These are phyloP conservation scores for Mycosphaerella arachidis DNA, from an alignment of 2,329 filamentous ascomycete genomes.

Conservation along the genomic window DNA sequence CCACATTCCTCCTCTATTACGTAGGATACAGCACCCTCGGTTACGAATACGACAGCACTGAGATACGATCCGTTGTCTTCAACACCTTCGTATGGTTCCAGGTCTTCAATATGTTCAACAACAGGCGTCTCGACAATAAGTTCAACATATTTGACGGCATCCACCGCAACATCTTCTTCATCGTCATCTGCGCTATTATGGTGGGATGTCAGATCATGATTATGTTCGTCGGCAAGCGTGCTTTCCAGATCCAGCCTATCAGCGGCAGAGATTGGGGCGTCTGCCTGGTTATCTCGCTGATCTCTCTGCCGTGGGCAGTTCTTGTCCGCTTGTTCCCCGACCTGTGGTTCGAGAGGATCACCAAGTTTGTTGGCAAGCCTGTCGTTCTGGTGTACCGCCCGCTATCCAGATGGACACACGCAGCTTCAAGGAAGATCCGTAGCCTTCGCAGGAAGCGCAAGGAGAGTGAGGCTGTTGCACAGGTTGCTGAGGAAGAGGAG, in stretches of 20 bases:
- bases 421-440: slow-evolving; percentile 11
- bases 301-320: slow-evolving; percentile 79
- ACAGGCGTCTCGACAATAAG: slow-evolving; percentile 86
- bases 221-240: slow-evolving; percentile 70
- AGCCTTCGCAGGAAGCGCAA: slow-evolving; percentile 15
- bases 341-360: slow-evolving; percentile 47
- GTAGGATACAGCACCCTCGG: slow-evolving; percentile 59
- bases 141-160: slow-evolving; percentile 95
- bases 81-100: slow-evolving; percentile 99
- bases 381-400: slow-evolving; percentile 19
- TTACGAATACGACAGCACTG: slow-evolving; percentile 43
- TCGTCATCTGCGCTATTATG: slow-evolving; percentile 79
- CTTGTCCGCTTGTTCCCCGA: slow-evolving; percentile 81
- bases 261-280: slow-evolving; percentile 76
- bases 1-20: slow-evolving; percentile 79
- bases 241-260: slow-evolving; percentile 68
- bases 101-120: slow-evolving; percentile 97
- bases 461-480: slow-evolving; percentile 15
- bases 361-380: slow-evolving; percentile 38
- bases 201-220: slow-evolving; percentile 86
- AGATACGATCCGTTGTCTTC: slow-evolving; percentile 80
- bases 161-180: slow-evolving; percentile 79
- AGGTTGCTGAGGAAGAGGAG: slow-evolving; percentile 15
- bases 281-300: slow-evolving; percentile 72
- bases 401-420: slow-evolving; percentile 18